phyloP scores from a whole-genome alignment of 1,284 basidiomycete species.

The Kwoniella shivajii region DNA sequence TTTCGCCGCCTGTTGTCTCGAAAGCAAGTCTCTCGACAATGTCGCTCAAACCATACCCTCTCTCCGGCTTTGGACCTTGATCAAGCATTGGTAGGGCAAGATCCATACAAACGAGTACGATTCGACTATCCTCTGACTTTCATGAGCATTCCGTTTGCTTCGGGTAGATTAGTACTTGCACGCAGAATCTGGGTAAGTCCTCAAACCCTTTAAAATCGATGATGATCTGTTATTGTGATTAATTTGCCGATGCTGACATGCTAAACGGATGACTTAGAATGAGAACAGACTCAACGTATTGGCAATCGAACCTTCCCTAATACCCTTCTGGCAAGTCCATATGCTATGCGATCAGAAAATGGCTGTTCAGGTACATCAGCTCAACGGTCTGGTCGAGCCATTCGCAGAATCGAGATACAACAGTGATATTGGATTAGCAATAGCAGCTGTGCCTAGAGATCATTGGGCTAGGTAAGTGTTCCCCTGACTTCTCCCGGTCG shows the following conservation, averaged over 20 bases:
- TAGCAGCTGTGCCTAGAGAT: slow-evolving; percentile 20
- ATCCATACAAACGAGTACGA: slow-evolving; percentile 20
- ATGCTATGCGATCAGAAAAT: slow-evolving; percentile 13
- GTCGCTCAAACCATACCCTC: not conserved
- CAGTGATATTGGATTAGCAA: slow-evolving; percentile 12
- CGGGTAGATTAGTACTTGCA: not conserved
- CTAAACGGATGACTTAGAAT: too few relatives aligned
- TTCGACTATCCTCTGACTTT: slow-evolving; percentile 13
- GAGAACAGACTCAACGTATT: too few relatives aligned
- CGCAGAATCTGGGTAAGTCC: slow-evolving; percentile 7
- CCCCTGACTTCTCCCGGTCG: not conserved
- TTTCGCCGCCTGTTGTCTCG: not conserved
- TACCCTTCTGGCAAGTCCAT: slow-evolving; percentile 25
- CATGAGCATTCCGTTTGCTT: not conserved
- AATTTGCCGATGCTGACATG: too few relatives aligned
- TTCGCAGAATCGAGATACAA: slow-evolving; percentile 4
- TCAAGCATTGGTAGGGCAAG: slow-evolving; percentile 12
- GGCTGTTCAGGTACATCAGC: not conserved
- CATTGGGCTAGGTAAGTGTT: slow-evolving; percentile 33
- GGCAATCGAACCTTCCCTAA: slow-evolving; percentile 11
- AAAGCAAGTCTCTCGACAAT: not conserved
- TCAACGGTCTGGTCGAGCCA: not conserved
- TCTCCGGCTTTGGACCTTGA: not conserved
- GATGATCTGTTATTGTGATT: too few relatives aligned
- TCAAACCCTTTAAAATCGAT: not conserved